Conservation (phyloP, 345 rosid genomes). For the Gossypium arboreum region DNA sequence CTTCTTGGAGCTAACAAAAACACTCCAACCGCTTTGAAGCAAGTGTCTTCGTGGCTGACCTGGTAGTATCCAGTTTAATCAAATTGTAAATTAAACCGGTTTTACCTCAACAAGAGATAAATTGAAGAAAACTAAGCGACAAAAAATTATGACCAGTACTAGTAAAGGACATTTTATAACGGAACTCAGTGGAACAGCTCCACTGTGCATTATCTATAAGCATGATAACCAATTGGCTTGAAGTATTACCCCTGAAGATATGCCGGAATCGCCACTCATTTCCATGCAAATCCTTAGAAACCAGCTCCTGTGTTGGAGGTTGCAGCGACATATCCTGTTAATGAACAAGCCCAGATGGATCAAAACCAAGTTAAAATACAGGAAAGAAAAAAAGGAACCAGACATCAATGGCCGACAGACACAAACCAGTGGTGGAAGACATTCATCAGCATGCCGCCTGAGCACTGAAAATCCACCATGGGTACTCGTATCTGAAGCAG, state of each 20-base stretch:
- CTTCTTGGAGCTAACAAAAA: conserved; percentile 79
- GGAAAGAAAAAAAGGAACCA: not conserved
- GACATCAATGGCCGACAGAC: not conserved
- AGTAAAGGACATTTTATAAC: not conserved
- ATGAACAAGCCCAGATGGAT: not conserved
- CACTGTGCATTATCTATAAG: not conserved
- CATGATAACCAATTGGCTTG: not conserved
- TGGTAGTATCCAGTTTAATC: conserved; percentile 24
- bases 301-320: conserved; percentile 80
- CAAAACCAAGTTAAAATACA: not conserved
- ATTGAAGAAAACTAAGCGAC: not conserved
- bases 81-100: not conserved
- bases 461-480: conserved; percentile 90
- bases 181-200: not conserved
- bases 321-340: conserved; percentile 77
- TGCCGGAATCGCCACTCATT: conserved; percentile 84
- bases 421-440: conserved; percentile 85
- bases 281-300: conserved; percentile 72
- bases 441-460: conserved; percentile 86
- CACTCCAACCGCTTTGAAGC: conserved; percentile 95
- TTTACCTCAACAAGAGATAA: not conserved
- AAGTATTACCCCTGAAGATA: conserved; percentile 64
- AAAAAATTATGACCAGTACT: not conserved
- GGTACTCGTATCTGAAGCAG: conserved; percentile 87
- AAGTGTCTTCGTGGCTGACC: conserved; percentile 89